phyloP scores from a whole-genome alignment of 371 early-diverging fungal genomes.

The Syncephalastrum racemosum region DNA sequence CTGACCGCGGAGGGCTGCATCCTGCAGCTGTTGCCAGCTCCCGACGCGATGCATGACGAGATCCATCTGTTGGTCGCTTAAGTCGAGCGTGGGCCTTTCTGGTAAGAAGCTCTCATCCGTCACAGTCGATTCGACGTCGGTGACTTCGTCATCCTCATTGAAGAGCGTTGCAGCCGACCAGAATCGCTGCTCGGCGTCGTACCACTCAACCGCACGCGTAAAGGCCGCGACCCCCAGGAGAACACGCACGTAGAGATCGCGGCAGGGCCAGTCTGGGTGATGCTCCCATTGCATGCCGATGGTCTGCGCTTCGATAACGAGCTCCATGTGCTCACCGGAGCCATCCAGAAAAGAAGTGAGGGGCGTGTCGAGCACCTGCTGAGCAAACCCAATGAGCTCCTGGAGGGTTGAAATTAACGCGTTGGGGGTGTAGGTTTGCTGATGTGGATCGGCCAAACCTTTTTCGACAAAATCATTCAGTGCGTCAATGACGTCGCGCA shows the following conservation, averaged over 20 bases:
- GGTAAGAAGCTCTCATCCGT: too few species aligned
- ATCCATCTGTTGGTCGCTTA: slow-evolving; percentile 2
- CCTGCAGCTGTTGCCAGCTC: slow-evolving; percentile 38
- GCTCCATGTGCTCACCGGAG: slow-evolving; percentile 25
- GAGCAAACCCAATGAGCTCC: slow-evolving; percentile 56
- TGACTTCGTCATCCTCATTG: slow-evolving; percentile 2
- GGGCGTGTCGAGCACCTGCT: slow-evolving; percentile 58
- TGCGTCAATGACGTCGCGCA: slow-evolving; percentile 66
- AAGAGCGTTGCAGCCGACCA: slow-evolving; percentile 25
- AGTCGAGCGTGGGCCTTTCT: too few species aligned
- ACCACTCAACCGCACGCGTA: slow-evolving; percentile 64
- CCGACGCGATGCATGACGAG: slow-evolving; percentile 10
- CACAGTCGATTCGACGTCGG: neutral
- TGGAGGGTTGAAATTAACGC: slow-evolving; percentile 60
- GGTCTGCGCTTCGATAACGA: slow-evolving; percentile 46
- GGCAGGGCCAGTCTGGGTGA: slow-evolving; percentile 61
- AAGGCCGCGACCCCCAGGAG: slow-evolving; percentile 58
- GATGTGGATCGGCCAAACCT: slow-evolving; percentile 27
- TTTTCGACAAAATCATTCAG: slow-evolving; percentile 72
- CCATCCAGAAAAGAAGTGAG: slow-evolving; percentile 49
- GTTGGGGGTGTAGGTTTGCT: slow-evolving; percentile 1
- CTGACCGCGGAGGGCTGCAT: slow-evolving; percentile 56
- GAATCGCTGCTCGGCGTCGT: slow-evolving; percentile 57
- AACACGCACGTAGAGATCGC: slow-evolving; percentile 56
- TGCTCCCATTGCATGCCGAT: slow-evolving; percentile 55